Evolutionary conservation across 2,329 filamentous ascomycete species (phyloP), one percentile per base, ranked within the genome.

Genomic region (Acrodontium crateriforme): DNA sequence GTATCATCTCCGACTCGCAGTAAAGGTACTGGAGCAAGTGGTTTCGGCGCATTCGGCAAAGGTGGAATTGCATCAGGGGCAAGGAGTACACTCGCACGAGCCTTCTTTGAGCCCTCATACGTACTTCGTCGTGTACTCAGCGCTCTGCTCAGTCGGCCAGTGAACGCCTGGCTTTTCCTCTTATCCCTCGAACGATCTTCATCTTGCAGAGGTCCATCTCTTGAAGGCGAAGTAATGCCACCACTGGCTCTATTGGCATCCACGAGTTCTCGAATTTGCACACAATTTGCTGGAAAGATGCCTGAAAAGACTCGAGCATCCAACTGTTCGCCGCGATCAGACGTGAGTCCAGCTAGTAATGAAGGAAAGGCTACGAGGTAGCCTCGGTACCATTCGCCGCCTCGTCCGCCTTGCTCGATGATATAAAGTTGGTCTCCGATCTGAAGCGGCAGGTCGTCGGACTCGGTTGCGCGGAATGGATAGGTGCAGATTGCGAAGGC

Each of bases 391-490:
- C 89, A 98, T 53, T 82, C 72, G 46, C 79, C 81, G 58, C 92
- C 74, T 19, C 53, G 58, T 13, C 83, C 78, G 20, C 87, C 91
- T 59, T 95, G 83, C 59, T 95, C 87, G 51, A 98, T 94, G 42
- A 98, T 91, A 60, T 98, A 98, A 40, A 98, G 67, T 59, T 98
- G 89, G 68, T 98, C 89, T 54, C 89, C 89, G 39, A 98, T 82
- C 58, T 98, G 85, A 53, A 98, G 77, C 7, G 91, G 89, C 12
- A 98, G 74, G 58, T 98, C 89, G 53, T 84, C 81, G 29, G 84
- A 74, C 40, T 77, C 77, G 35, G 80, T 77, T 35, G 89, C 81
- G 45, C 79, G 69, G 60, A 98, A 98, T 19, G 89, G 89, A 55
- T 85, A 92, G 42, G 78, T 85, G 65, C 87, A 89, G 57, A 98